A percentile compares a stretch with the other conserved stretches of the same genome.
These are phyloP conservation scores for Malassezia globosa DNA, from an alignment of 1,284 basidiomycete genomes.

Conservation along the genomic window DNA sequence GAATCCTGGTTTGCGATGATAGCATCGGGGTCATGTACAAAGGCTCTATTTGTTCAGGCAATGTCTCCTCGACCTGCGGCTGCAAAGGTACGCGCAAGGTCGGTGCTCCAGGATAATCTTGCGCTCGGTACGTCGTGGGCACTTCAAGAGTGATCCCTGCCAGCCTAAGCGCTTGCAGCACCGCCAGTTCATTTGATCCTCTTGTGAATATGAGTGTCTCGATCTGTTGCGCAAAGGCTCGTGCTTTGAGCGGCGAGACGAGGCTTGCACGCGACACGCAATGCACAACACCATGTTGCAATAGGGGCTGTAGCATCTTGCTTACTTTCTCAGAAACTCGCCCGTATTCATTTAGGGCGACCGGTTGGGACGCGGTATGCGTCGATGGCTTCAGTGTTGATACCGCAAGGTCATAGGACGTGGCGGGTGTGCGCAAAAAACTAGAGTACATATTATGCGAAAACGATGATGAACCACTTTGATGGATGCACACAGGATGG, in stretches of 20 bases:
- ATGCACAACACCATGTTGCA: background rate
- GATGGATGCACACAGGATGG: slow-evolving; percentile 26
- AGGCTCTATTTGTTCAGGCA: background rate
- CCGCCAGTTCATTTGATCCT: background rate
- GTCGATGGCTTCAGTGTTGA: slow-evolving; percentile 2
- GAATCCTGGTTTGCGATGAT: slow-evolving; percentile 10
- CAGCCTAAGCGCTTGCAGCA: slow-evolving; percentile 1
- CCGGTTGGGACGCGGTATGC: background rate
- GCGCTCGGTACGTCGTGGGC: slow-evolving; percentile 1
- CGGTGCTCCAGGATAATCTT: slow-evolving; percentile 9
- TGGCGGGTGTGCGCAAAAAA: background rate
- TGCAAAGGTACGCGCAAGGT: slow-evolving; percentile 2
- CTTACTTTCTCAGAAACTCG: slow-evolving; percentile 11
- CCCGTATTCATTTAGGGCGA: slow-evolving; percentile 7
- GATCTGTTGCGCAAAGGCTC: slow-evolving; percentile 8
- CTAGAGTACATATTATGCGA: background rate
- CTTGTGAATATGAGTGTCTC: slow-evolving; percentile 13
- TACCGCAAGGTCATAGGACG: slow-evolving; percentile 11
- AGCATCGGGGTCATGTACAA: background rate
- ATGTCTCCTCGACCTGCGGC: background rate
- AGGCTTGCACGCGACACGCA: slow-evolving; percentile 11
- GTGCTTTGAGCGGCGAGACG: slow-evolving; percentile 1
- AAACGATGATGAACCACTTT: slow-evolving; percentile 1
- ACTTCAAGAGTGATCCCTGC: slow-evolving; percentile 6
- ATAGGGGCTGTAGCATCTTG: slow-evolving; percentile 5